Conservation (phyloP, 148 eudicot genomes). For the Cornus controversa region DNA sequence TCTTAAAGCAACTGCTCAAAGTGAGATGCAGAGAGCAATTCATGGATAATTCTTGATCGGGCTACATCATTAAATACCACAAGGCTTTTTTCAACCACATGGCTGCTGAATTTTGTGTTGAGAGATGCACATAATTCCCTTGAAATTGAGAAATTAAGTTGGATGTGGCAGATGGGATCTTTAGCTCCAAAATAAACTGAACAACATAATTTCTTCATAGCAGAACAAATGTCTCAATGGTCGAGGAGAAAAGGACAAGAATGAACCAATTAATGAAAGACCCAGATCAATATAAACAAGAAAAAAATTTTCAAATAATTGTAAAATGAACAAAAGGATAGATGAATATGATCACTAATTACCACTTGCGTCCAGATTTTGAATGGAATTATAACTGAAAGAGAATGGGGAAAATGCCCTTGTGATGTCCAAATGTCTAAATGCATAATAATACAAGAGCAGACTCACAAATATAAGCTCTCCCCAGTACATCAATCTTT, state of each 20-base stretch:
- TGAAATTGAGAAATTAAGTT: constrained; percentile 36
- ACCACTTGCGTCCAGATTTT: background rate
- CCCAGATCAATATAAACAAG: background rate
- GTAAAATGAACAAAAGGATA: background rate
- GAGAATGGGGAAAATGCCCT: background rate
- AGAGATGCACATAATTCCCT: constrained; percentile 45
- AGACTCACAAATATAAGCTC: background rate
- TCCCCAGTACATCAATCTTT: background rate
- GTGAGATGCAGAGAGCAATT: constrained; percentile 39
- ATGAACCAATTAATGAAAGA: background rate
- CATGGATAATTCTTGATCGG: constrained; percentile 37
- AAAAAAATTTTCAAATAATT: background rate
- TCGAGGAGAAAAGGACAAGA: background rate
- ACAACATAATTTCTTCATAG: constrained; percentile 46
- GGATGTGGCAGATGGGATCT: constrained; percentile 42
- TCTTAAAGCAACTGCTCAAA: constrained; percentile 52
- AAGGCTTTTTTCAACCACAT: constrained; percentile 53
- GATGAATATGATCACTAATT: background rate
- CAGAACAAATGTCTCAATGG: background rate
- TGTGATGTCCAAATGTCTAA: background rate
- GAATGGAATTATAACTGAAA: background rate
- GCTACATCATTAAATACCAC: constrained; percentile 18
- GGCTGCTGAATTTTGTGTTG: constrained; percentile 54
- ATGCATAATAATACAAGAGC: background rate
- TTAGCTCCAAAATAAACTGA: constrained; percentile 46